Evolutionary conservation across 192 early-diverging fungal species (phyloP), one percentile per base, ranked within the genome.

Genomic region (Coemansia sp.): DNA sequence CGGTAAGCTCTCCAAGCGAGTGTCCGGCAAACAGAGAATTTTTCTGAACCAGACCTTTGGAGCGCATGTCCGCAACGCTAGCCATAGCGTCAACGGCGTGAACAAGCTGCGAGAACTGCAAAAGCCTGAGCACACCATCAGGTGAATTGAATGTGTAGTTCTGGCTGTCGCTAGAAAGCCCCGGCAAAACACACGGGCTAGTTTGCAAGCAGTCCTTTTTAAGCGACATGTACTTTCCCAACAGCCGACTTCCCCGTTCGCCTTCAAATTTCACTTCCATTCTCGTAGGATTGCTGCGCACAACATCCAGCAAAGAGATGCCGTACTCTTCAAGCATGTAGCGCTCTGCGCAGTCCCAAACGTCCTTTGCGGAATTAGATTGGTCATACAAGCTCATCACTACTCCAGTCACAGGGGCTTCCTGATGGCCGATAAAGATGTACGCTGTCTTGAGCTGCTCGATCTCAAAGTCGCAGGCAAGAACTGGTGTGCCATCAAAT

Each of bases 71-170:
- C 59, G 89, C 87, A 61, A 94, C 92, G 1, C 86, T 86, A 28
- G 93, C 94, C 79, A 90, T 89, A 65, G 93, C 95, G 88, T 91
- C 92, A 48, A 94, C 74, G 20, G 89, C 88, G 43, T 95, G 79
- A 18, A 89, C 89, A 34, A 90, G 91, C 67, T 98, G 95, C 7
- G 95, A 94, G 71, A 98, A 95, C 77, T 98, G 95, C 3, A 94
- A 96, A 30, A 94, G 89, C 56, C 86, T 90, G 64, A 98, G 86
- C 59, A 98, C 84, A 55, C 95, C 94, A 52, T n/a, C 84, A 82
- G 73, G 89, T 85, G 76, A 95, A 90, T 23, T 75, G 30, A 57
- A 57, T 7, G 55, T 57, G 30, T 34, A 57, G 29, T 18, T 4
- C 15, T 57, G 30, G 13, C 18, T 9, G 31, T 57, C 55, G 5